These are phyloP conservation scores for Pistacia integerrima DNA, from an alignment of 345 rosid species.

Conservation along the genomic window DNA sequence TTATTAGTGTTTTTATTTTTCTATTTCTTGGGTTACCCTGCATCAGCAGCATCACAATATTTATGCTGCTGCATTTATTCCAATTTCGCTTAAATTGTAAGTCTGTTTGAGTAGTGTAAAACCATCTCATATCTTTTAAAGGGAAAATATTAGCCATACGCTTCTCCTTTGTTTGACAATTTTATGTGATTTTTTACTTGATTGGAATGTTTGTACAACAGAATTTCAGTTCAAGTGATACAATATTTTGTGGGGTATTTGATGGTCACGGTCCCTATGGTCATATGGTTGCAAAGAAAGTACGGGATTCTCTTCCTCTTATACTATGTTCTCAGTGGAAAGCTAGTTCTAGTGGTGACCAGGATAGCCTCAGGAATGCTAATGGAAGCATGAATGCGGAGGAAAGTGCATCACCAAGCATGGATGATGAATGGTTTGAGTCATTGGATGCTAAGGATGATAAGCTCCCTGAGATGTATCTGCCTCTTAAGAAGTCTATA, in stretches of 20 bases:
- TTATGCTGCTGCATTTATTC: background rate
- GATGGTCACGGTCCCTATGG: constrained; percentile 98
- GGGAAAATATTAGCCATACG: constrained; percentile 9
- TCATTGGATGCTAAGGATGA: constrained; percentile 50
- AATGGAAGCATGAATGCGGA: constrained; percentile 38
- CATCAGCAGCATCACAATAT: background rate
- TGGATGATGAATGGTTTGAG: constrained; percentile 72
- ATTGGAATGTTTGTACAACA: constrained; percentile 41
- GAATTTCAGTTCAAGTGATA: constrained; percentile 73
- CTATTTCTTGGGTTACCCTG: background rate
- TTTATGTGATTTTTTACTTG: constrained; percentile 26
- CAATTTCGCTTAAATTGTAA: background rate
- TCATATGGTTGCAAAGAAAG: constrained; percentile 93
- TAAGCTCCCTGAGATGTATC: constrained; percentile 58
- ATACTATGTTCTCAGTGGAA: constrained; percentile 64
- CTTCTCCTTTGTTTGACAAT: background rate
- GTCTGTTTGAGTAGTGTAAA: background rate
- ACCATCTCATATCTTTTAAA: background rate
- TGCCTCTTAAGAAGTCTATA: constrained; percentile 67
- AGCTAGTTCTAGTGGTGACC: constrained; percentile 33
- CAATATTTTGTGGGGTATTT: constrained; percentile 87
- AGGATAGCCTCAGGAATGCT: constrained; percentile 28
- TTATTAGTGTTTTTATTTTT: background rate
- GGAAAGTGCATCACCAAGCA: constrained; percentile 46
- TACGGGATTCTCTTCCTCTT: constrained; percentile 80